These are phyloP conservation scores for Dorcoceras hygrometricum DNA, from an alignment of 257 asterid species.

Conservation along the genomic window DNA sequence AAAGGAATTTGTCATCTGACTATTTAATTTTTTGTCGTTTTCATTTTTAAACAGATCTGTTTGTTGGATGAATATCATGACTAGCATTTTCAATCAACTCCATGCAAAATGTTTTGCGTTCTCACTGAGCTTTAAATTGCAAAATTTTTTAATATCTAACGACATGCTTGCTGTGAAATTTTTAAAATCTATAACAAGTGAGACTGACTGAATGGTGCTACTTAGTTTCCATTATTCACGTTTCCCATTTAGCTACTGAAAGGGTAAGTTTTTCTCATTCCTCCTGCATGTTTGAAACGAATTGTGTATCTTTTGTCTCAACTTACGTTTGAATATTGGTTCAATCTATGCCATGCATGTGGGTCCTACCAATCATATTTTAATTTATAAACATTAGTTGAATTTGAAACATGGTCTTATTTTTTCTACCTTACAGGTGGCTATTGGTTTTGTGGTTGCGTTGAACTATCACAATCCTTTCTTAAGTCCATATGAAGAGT, in stretches of 20 bases:
- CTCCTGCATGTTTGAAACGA: neutral
- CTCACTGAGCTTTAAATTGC: too few relatives aligned
- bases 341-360: neutral
- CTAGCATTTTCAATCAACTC: neutral
- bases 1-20: neutral
- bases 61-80: neutral
- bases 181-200: neutral
- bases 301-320: neutral
- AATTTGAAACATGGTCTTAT: neutral
- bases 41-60: neutral
- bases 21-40: neutral
- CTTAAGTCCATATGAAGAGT: constrained; percentile 93
- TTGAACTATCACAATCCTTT: constrained; percentile 82
- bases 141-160: too few relatives aligned
- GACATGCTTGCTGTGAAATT: neutral
- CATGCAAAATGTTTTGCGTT: neutral
- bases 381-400: constrained; percentile 8
- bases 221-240: neutral
- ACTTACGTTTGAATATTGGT: neutral
- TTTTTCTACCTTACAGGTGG: constrained; percentile 50
- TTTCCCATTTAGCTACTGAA: neutral
- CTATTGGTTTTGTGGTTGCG: constrained; percentile 82
- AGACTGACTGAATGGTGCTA: neutral
- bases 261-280: neutral
- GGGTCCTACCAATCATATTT: neutral